Evolutionary conservation across 2,329 filamentous ascomycete genomes (phyloP), one percentile per base, ranked within the genome.

Genomic region (Epichloe aotearoae): DNA sequence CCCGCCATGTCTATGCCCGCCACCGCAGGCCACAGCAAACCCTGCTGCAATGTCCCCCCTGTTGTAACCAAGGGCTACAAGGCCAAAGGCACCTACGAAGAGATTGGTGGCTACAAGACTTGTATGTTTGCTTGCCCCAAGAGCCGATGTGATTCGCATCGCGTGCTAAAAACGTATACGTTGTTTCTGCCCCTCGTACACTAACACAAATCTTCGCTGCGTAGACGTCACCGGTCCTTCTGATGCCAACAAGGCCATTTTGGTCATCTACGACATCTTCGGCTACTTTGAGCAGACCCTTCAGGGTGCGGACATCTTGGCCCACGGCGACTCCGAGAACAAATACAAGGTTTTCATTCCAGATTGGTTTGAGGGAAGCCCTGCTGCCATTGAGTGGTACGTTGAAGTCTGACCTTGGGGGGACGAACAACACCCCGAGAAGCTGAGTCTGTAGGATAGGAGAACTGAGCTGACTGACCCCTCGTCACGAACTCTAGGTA

Each of bases 341-440:
- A 80, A 86, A 62, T 93, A 94, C 73, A 82, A 82, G 58, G 86
- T 95, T 58, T 89, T 90, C 69, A 90, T 96, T 56, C 90, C 90
- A 30, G 90, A 96, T 70, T 91, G 87, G 76, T 95, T 95, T 72
- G 77, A 86, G 53, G 89, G 87, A 64, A 75, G 79, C 57, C 84
- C 87, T 2, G 69, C 69, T 60, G 67, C 71, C 47, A 74, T 81
- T 64, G 71, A 71, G 61, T 67, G 75, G 77, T 66, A 56, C 58
- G 60, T 57, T 15, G 11, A 15, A 19, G n/a, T 30, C 17, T 46
- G 12, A 17, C n/a, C 38, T 34, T 17, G 15, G 14, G 15, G 14
- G 10, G 12, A 19, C 17, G 17, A 19, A 10, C 26, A 38, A 5
- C 26, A 3, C 26, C 26, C 26, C 3, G 26, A 30, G 8, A 30